Evolutionary conservation across 768 basidiomycete species (phyloP), one percentile per base, ranked within the genome.

Genomic region (Amanita exitialis): DNA sequence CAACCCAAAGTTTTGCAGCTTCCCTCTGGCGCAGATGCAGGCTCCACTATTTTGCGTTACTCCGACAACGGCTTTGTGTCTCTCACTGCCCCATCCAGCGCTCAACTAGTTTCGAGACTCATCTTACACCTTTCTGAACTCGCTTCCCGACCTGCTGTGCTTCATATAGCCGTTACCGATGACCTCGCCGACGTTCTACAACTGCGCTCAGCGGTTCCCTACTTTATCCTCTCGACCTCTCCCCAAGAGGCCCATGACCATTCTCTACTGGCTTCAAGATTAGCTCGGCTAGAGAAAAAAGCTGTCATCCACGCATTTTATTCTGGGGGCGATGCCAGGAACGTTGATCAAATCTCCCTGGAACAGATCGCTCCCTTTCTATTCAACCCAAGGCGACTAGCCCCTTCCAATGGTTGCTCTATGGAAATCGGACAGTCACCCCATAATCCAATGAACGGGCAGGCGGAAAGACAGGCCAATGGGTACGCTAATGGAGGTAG

Each of bases 251-350:
- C 92, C 3, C 87, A 95, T 58, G 90, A 94, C 61, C 84, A 97
- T 64, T 87, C 91, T 20, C 69, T 97, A 32, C 76, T 98, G 15
- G 90, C 91, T 12, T 82, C 89, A 46, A 79, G 83, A 38, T 68
- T 97, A 45, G 90, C 95, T 0, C 75, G 75, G 34, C 64, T 74
- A 6, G 80, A 86, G 58, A 72, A 72, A 50, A 85, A 79, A 57
- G 82, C 84, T 4, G 89, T 95, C n/a, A 71, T 96, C 21, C 95
- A 97, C 62, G 82, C 77, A 12, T 96, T 92, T 66, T 82, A 86
- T 58, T 61, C 71, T 6, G 66, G 61, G 2, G 63, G 63, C 1
- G 62, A 68, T 18, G 64, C 66, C 13, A 70, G 74, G 23, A 56
- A 62, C 5, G 61, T 78, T 9, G 66, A 72, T 16, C 76, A 83